Evolutionary conservation across 2,329 filamentous ascomycete genomes (phyloP).

Genomic region (Talaromyces sp.): DNA sequence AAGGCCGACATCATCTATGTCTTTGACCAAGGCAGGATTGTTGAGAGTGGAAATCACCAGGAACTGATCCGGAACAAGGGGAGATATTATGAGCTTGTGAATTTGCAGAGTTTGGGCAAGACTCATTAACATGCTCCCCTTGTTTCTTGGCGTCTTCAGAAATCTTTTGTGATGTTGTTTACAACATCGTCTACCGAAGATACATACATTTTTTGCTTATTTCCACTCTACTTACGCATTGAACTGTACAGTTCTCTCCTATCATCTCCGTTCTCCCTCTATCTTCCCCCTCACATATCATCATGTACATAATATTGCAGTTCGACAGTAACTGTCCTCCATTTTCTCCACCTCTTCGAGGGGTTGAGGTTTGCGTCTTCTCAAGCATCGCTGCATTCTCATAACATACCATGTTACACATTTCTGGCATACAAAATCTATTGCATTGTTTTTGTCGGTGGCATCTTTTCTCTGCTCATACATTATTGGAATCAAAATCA

Average conservation of each 20-base stretch:
- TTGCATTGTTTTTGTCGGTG: neutral
- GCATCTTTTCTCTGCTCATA: neutral
- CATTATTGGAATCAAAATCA: neutral
- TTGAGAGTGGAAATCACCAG: slow-evolving; percentile 76
- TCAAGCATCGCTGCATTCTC: neutral
- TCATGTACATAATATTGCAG: neutral
- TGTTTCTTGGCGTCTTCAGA: neutral
- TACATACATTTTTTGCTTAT: neutral
- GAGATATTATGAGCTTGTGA: slow-evolving; percentile 74
- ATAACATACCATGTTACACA: neutral
- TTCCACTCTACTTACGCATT: neutral
- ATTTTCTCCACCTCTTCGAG: no score
- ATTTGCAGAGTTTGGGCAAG: slow-evolving; percentile 72
- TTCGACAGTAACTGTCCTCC: neutral
- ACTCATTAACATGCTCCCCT: neutral
- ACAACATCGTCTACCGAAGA: neutral
- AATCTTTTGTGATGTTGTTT: neutral
- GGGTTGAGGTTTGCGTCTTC: neutral
- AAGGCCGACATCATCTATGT: slow-evolving; percentile 94
- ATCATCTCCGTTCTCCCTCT: neutral
- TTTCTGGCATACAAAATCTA: neutral
- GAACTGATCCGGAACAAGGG: slow-evolving; percentile 69
- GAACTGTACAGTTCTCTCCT: neutral
- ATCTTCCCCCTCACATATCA: neutral
- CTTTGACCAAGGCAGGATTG: slow-evolving; percentile 84